Percentiles rank a stretch among this genome's conserved stretches.
Evolutionary conservation across 2,329 filamentous ascomycete genomes (phyloP).

Genomic region (Paracorniculantispora psalliotae): DNA sequence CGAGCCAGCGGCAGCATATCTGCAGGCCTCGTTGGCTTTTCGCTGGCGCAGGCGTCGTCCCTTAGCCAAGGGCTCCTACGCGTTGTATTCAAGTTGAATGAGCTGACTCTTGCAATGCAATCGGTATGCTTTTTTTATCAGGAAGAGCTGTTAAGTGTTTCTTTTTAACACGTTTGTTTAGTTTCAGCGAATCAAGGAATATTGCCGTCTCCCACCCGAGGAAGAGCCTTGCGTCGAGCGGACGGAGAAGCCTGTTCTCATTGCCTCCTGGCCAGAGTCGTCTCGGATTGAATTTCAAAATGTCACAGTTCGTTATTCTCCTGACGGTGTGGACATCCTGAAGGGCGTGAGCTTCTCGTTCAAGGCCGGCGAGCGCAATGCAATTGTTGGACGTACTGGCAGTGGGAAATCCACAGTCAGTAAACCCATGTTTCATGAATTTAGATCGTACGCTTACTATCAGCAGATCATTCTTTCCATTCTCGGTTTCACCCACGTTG

Average conservation of each 20-base stretch:
- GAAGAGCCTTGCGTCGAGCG: constrained; percentile 21
- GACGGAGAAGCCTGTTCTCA: constrained; percentile 22
- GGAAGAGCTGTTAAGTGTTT: too few species aligned
- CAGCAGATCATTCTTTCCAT: constrained; percentile 38
- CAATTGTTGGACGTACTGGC: constrained; percentile 67
- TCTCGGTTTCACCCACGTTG: constrained; percentile 38
- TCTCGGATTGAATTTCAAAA: constrained; percentile 34
- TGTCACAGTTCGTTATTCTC: constrained; percentile 34
- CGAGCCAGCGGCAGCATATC: constrained; percentile 32
- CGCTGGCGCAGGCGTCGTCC: constrained; percentile 41
- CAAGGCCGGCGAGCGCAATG: constrained; percentile 61
- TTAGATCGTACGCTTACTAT: not conserved
- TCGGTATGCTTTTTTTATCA: constrained; percentile 25
- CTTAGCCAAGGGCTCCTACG: constrained; percentile 39
- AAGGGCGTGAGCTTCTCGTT: constrained; percentile 38
- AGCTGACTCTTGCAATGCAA: constrained; percentile 26
- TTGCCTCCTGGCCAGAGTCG: constrained; percentile 29
- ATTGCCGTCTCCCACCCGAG: constrained; percentile 30
- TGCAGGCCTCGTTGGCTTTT: constrained; percentile 44
- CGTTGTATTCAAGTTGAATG: constrained; percentile 40
- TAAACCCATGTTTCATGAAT: not conserved
- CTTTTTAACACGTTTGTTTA: constrained; percentile 11
- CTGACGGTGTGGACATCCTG: constrained; percentile 35
- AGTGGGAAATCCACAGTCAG: constrained; percentile 69
- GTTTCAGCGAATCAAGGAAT: constrained; percentile 35